Percentiles rank a stretch among this genome's conserved stretches.
phyloP scores from a whole-genome alignment of 352 stramenopile genomes.

The Globisporangium radiosum region DNA sequence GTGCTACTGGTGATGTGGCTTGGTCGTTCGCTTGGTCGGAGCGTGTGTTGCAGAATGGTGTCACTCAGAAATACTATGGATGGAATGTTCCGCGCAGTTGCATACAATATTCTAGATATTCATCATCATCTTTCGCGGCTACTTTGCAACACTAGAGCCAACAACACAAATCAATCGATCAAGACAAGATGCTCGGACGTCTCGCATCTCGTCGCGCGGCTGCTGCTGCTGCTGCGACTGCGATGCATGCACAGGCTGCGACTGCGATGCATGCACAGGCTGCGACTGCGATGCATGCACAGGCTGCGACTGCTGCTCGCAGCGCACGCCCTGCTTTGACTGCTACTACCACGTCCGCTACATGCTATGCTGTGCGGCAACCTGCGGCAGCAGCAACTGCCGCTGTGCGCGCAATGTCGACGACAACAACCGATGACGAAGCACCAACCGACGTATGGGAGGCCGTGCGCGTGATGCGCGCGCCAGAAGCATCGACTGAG shows the following conservation, averaged over 20 bases:
- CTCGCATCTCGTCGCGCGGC: background rate
- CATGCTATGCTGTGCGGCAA: background rate
- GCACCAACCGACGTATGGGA: constrained; percentile 13
- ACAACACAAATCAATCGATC: background rate
- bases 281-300: background rate
- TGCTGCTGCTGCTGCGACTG: background rate
- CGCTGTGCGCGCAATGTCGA: constrained; percentile 1
- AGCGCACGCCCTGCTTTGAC: background rate
- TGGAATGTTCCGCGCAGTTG: background rate
- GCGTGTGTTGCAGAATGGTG: no score
- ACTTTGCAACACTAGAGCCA: background rate
- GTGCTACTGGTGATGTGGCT: background rate
- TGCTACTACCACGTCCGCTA: background rate
- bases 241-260: no score
- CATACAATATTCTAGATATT: background rate
- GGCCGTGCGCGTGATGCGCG: constrained; percentile 25
- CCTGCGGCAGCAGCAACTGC: background rate
- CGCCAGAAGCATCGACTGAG: constrained; percentile 23
- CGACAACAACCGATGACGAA: background rate
- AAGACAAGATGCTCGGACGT: background rate
- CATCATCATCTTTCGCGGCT: background rate
- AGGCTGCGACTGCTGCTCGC: background rate
- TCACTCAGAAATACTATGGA: background rate
- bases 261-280: no score
- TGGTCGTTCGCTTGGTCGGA: background rate